Percentiles rank a stretch among this genome's conserved stretches.
Conservation (phyloP, 1,139 yeast genomes). For the Yamadazyma diospyri region DNA sequence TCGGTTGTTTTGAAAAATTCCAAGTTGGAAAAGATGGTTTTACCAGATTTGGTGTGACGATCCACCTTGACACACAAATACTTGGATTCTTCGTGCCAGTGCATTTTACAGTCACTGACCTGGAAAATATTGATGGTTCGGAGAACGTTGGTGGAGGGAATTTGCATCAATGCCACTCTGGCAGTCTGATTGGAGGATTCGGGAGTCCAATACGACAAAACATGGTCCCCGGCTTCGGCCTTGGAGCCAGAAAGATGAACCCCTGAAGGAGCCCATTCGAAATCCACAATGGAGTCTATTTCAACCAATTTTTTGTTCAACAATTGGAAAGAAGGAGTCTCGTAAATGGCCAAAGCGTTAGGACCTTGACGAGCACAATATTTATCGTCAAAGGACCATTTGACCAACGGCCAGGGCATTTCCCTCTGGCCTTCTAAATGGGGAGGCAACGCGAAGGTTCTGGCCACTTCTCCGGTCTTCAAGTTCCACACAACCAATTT, state of each 20-base stretch:
- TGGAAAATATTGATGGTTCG: conserved; percentile 94
- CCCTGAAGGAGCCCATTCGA: conserved; percentile 93
- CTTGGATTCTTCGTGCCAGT: conserved; percentile 91
- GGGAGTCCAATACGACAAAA: conserved; percentile 95
- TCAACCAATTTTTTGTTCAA: conserved; percentile 84
- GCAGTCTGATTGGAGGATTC: conserved; percentile 92
- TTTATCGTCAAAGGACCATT: conserved; percentile 93
- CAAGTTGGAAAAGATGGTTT: conserved; percentile 85
- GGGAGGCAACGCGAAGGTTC: conserved; percentile 90
- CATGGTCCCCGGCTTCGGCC: conserved; percentile 54
- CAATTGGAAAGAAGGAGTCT: conserved; percentile 64
- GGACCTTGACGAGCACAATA: conserved; percentile 96
- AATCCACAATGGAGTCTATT: conserved; percentile 83
- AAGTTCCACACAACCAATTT: conserved; percentile 93
- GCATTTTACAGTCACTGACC: conserved; percentile 86
- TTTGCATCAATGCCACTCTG: conserved; percentile 86
- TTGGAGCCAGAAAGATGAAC: conserved; percentile 61
- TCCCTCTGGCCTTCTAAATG: conserved; percentile 64
- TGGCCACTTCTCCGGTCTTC: conserved; percentile 74
- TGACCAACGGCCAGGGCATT: conserved; percentile 95
- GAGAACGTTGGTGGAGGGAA: conserved; percentile 77
- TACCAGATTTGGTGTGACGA: conserved; percentile 93
- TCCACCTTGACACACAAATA: conserved; percentile 92
- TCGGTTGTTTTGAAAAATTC: conserved; percentile 88
- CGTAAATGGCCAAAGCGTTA: conserved; percentile 86